phyloP scores from a whole-genome alignment of 305 asterid genomes.

The Fraxinus albicans region DNA sequence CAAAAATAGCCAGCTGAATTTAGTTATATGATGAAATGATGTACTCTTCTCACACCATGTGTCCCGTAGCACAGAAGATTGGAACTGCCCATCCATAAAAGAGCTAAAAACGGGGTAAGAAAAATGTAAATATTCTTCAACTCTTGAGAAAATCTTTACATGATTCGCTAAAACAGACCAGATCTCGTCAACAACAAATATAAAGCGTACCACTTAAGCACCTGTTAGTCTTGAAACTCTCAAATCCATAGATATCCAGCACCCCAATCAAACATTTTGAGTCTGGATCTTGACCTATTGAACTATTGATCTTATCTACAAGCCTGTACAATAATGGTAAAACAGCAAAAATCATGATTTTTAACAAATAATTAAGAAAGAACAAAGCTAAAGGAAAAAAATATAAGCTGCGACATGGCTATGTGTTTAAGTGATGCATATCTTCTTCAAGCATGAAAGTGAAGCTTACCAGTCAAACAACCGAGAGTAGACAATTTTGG shows the following conservation, averaged over 20 bases:
- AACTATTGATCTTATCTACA: not conserved
- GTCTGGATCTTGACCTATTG: not conserved
- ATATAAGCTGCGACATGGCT: not conserved
- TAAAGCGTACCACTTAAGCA: slow-evolving; percentile 84
- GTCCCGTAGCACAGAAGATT: not conserved
- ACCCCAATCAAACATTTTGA: not conserved
- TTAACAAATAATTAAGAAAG: not conserved
- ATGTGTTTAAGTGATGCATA: not conserved
- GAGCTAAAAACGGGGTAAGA: not conserved
- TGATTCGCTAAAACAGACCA: slow-evolving; percentile 25
- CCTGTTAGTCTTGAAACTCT: slow-evolving; percentile 99
- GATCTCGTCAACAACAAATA: slow-evolving; percentile 35
- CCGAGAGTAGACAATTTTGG: slow-evolving; percentile 31
- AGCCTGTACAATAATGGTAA: not conserved
- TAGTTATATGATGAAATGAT: not conserved
- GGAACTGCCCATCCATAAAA: not conserved
- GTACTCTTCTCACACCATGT: not conserved
- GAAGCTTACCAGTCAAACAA: slow-evolving; percentile 36
- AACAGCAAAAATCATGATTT: not conserved
- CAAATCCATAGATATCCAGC: slow-evolving; percentile 22
- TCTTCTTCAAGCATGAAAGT: not conserved
- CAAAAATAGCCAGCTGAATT: not conserved
- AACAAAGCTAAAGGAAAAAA: not conserved
- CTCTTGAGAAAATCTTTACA: slow-evolving; percentile 16
- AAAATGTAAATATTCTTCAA: slow-evolving; percentile 19